phyloP scores from a whole-genome alignment of 192 early-diverging fungal species.

The Mortierella alpina region DNA sequence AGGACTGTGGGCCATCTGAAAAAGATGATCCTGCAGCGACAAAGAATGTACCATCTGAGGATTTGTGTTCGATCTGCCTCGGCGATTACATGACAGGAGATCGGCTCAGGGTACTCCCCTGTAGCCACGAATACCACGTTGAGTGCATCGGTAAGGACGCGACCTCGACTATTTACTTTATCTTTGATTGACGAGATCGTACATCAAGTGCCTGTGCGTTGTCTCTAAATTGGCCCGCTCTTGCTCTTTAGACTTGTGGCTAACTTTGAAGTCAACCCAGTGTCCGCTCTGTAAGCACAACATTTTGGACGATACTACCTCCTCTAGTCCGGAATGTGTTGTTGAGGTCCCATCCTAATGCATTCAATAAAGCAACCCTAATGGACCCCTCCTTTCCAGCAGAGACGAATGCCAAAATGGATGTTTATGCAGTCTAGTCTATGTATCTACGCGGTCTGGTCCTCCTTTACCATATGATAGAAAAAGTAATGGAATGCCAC shows the following conservation, averaged over 20 bases:
- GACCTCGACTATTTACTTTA: not conserved
- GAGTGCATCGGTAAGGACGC: conserved; percentile 41
- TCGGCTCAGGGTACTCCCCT: conserved; percentile 30
- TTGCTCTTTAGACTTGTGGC: conserved; percentile 42
- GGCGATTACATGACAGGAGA: conserved; percentile 30
- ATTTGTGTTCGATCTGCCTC: conserved; percentile 47
- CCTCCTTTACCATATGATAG: conserved; percentile 71
- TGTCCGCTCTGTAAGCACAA: conserved; percentile 57
- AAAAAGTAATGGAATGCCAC: conserved; percentile 86
- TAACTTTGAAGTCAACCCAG: conserved; percentile 37
- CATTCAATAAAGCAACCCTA: not conserved
- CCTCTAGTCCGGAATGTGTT: not conserved
- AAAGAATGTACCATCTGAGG: not conserved
- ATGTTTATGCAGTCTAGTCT: not conserved
- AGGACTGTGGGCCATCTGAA: not conserved
- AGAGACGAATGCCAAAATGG: not conserved
- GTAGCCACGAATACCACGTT: conserved; percentile 46
- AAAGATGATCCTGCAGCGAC: not conserved
- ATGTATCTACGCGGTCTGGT: not conserved
- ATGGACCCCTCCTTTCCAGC: too few relatives aligned
- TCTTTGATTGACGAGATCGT: not conserved
- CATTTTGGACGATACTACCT: conserved; percentile 15
- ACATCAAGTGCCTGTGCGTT: not conserved
- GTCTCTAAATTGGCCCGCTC: not conserved
- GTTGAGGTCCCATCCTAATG: not conserved